Evolutionary conservation across 257 asterid genomes (phyloP), one percentile per base, ranked within the genome.

Genomic region (Osmanthus fragrans): DNA sequence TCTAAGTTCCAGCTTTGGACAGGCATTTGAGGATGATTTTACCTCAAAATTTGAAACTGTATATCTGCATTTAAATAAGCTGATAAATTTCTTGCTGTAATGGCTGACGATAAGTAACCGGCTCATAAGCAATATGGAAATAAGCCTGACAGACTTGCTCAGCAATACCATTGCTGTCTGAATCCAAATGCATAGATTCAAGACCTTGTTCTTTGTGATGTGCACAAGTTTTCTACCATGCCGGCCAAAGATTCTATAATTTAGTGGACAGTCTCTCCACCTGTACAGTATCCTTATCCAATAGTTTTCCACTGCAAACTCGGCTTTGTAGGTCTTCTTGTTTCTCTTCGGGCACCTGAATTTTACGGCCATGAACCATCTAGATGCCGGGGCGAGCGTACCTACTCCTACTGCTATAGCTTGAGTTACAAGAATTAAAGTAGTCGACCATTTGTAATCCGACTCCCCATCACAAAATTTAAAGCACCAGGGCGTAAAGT

Each of bases 361-460:
- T 49, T 88, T 80, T 70, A 88, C 80, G 40, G 89, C 90, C 16
- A 77, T 56, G 82, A 89, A 87, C 92, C 94, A 93, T 82, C 98
- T 84, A 2, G 74, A 84, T 77, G 95, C 92, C 0, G 98, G 98
- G n/a, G 86, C 92, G 9, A 93, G 49, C 10, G 92, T 85, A 23
- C 97, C 98, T 36, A 78, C 86, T 8, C 60, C 90, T 16, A 93
- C 88, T 2, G 94, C 95, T 1, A 86, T 32, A 18, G 88, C 85
- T 76, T 92, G 98, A 39, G 84, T 80, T 25, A 80, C 72, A 8
- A 93, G 81, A 73, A 93, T 86, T 87, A 90, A 54, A 70, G 76
- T 79, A 10, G 86, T 82, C 4, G 98, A 90, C 97, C 98, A 90
- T 83, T 83, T 87, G 85, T 90, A 93, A 87, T 92, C 98, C 7